phyloP scores from a whole-genome alignment of 306 rosid species.

The Rosa lucieae region DNA sequence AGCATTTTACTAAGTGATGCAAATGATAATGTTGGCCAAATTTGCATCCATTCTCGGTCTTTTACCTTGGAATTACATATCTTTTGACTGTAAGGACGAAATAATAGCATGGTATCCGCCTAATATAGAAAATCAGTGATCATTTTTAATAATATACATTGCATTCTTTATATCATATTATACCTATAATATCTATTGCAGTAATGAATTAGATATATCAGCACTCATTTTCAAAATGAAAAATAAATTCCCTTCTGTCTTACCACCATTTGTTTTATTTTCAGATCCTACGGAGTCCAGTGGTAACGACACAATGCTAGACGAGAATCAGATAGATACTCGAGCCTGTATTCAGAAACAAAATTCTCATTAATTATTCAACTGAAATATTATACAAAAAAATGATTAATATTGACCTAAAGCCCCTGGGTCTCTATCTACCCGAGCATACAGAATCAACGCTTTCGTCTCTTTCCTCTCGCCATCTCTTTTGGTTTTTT shows the following conservation, averaged over 20 bases:
- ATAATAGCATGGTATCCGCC: background rate
- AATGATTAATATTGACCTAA: slow-evolving; percentile 2
- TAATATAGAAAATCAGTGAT: background rate
- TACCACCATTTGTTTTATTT: slow-evolving; percentile 1
- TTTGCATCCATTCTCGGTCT: background rate
- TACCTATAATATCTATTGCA: background rate
- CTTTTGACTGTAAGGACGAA: background rate
- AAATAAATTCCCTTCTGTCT: background rate
- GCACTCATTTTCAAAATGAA: background rate
- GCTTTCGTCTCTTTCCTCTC: background rate
- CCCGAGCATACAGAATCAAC: background rate
- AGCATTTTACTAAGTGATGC: background rate
- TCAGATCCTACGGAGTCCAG: slow-evolving; percentile 5
- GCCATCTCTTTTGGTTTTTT: background rate
- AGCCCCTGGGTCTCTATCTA: background rate
- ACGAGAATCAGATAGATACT: slow-evolving; percentile 6
- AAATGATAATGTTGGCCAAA: background rate
- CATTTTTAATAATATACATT: background rate
- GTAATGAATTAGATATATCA: background rate
- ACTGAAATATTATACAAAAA: background rate
- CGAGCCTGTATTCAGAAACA: slow-evolving; percentile 7
- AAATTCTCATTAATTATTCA: background rate
- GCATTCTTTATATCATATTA: background rate
- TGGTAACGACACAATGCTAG: slow-evolving; percentile 20
- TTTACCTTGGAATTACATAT: background rate